phyloP scores from a whole-genome alignment of 768 basidiomycete species.

The Pleurotus giganteus region DNA sequence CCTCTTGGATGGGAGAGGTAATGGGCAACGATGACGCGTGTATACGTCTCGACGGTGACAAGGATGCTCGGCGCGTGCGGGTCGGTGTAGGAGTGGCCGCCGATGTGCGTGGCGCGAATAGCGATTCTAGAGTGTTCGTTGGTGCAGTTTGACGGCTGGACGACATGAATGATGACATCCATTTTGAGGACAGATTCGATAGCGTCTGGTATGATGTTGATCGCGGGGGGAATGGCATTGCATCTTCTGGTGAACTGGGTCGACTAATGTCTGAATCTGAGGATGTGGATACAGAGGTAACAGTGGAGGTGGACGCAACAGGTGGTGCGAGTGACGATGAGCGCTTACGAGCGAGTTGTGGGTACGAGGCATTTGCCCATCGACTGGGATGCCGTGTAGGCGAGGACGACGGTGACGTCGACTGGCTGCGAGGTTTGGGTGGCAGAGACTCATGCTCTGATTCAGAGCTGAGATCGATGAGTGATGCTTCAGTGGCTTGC shows the following conservation, averaged over 20 bases:
- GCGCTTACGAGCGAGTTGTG: conserved; percentile 29
- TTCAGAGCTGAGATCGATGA: conserved; percentile 35
- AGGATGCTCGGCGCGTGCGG: conserved; percentile 12
- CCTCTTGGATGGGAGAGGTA: neutral
- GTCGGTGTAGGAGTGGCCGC: conserved; percentile 3
- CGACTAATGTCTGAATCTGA: conserved; percentile 6
- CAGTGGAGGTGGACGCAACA: conserved; percentile 25
- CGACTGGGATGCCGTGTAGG: conserved; percentile 16
- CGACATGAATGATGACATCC: conserved; percentile 46
- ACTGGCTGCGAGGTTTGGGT: conserved; percentile 6
- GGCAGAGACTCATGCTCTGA: neutral
- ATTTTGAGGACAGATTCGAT: conserved; percentile 44
- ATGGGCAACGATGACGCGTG: conserved; percentile 9
- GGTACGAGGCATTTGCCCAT: conserved; percentile 15
- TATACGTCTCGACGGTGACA: conserved; percentile 14
- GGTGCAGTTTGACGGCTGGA: conserved; percentile 12
- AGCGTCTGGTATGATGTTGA: conserved; percentile 39
- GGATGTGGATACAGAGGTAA: conserved; percentile 15
- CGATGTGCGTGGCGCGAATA: conserved; percentile 14
- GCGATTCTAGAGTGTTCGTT: conserved; percentile 13
- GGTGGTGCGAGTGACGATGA: conserved; percentile 36
- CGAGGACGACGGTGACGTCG: conserved; percentile 6
- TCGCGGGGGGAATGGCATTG: conserved; percentile 7
- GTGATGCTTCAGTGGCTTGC: conserved; percentile 16
- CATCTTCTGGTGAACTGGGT: conserved; percentile 1